Evolutionary conservation across 352 stramenopile genomes (phyloP).

Genomic region (Globisporangium uncinulatum): DNA sequence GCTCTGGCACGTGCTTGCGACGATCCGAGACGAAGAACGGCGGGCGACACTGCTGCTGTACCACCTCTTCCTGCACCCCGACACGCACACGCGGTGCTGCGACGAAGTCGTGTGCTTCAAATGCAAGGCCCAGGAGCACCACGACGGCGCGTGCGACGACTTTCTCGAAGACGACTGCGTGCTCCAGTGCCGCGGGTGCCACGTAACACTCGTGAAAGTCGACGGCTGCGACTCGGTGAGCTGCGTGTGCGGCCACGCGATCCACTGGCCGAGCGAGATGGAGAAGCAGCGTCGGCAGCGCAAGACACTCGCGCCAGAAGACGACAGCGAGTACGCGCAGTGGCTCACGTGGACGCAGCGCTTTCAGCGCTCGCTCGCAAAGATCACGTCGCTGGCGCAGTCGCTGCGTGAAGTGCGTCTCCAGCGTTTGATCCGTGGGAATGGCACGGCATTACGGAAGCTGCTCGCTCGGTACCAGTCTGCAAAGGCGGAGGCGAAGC

Average conservation of each 20-base stretch:
- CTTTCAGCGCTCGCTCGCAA: conserved; percentile 5
- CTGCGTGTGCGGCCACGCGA: conserved; percentile 47
- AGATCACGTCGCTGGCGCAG: conserved; percentile 23
- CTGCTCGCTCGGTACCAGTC: conserved; percentile 16
- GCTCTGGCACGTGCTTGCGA: conserved; percentile 27
- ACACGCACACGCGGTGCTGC: conserved; percentile 47
- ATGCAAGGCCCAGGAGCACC: conserved; percentile 43
- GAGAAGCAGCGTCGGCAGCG: conserved; percentile 40
- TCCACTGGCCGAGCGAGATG: conserved; percentile 46
- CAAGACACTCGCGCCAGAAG: conserved; percentile 31
- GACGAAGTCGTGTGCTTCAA: conserved; percentile 47
- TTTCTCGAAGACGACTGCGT: conserved; percentile 49
- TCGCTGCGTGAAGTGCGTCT: conserved; percentile 30
- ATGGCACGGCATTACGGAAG: conserved; percentile 24
- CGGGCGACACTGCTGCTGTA: conserved; percentile 43
- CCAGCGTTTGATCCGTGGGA: conserved; percentile 21
- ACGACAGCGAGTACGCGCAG: conserved; percentile 18
- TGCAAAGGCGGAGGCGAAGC: conserved; percentile 13
- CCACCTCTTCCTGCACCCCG: conserved; percentile 34
- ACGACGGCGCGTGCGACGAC: conserved; percentile 42
- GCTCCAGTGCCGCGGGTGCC: conserved; percentile 46
- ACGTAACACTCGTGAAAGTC: conserved; percentile 57
- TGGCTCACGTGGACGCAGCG: conserved; percentile 33
- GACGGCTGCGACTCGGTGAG: conserved; percentile 48
- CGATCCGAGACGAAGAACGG: conserved; percentile 49